A percentile compares a stretch with the other conserved stretches of the same genome.
These are phyloP conservation scores for Strobilomyces echinocephalus DNA, from an alignment of 768 basidiomycete species.

Conservation along the genomic window DNA sequence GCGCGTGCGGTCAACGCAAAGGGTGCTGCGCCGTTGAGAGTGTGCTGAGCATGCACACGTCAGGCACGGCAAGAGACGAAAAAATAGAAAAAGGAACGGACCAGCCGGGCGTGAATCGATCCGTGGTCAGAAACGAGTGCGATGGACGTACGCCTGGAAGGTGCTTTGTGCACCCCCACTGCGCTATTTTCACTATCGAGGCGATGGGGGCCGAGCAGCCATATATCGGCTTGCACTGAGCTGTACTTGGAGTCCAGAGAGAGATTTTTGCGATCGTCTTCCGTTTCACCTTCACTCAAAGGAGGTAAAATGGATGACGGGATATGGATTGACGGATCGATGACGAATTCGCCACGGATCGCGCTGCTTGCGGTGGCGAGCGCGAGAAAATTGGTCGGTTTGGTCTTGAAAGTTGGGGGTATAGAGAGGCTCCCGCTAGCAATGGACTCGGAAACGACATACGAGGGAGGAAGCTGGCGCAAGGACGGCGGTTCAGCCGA, in stretches of 20 bases:
- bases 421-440: background rate
- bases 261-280: slow-evolving; percentile 38
- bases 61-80: background rate
- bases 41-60: slow-evolving; percentile 6
- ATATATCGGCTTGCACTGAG: slow-evolving; percentile 37
- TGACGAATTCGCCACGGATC: slow-evolving; percentile 31
- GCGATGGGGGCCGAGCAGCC: slow-evolving; percentile 21
- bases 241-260: slow-evolving; percentile 33
- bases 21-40: slow-evolving; percentile 10
- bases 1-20: slow-evolving; percentile 13
- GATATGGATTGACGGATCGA: slow-evolving; percentile 40
- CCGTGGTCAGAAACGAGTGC: slow-evolving; percentile 17
- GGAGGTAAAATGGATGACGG: slow-evolving; percentile 39
- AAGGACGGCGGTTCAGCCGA: background rate
- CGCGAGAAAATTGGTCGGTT: slow-evolving; percentile 25
- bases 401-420: slow-evolving; percentile 18
- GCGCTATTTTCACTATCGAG: background rate
- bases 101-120: slow-evolving; percentile 15
- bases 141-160: slow-evolving; percentile 17
- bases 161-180: too few species aligned
- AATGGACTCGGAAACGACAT: background rate
- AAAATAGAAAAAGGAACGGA: slow-evolving; percentile 7
- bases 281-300: slow-evolving; percentile 32
- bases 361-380: slow-evolving; percentile 4
- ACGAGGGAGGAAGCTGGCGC: slow-evolving; percentile 24